A percentile compares a stretch with the other conserved stretches of the same genome.
These are phyloP conservation scores for Termitomyces sp. DNA, from an alignment of 768 basidiomycete genomes.

Conservation along the genomic window DNA sequence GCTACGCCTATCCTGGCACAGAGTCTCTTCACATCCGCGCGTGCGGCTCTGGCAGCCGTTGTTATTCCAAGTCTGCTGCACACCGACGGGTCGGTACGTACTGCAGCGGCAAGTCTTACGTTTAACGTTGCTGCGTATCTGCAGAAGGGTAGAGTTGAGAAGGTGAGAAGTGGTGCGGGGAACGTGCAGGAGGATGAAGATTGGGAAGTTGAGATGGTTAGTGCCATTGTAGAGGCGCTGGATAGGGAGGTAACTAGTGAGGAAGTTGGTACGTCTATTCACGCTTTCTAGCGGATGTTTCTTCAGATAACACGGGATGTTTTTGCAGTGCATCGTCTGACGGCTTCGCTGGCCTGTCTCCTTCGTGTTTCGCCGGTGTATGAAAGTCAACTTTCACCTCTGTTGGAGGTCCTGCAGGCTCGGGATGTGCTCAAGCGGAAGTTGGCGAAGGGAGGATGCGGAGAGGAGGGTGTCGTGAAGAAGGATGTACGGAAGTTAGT, in stretches of 20 bases:
- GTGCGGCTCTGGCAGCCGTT: slow-evolving; percentile 41
- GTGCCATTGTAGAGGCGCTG: slow-evolving; percentile 80
- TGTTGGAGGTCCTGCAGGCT: slow-evolving; percentile 73
- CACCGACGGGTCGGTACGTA: slow-evolving; percentile 62
- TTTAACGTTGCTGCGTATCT: slow-evolving; percentile 71
- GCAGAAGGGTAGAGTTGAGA: slow-evolving; percentile 57
- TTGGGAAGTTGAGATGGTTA: slow-evolving; percentile 83
- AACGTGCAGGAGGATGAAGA: slow-evolving; percentile 61
- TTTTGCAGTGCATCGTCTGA: slow-evolving; percentile 73
- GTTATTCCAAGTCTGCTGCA: slow-evolving; percentile 70
- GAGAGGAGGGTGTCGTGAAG: slow-evolving; percentile 51
- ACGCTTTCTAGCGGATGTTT: neutral
- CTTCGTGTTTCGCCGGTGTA: slow-evolving; percentile 73
- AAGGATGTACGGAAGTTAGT: slow-evolving; percentile 64
- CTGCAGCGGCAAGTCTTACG: slow-evolving; percentile 77
- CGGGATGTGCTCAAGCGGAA: slow-evolving; percentile 56
- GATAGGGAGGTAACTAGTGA: slow-evolving; percentile 67
- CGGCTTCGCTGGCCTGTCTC: slow-evolving; percentile 74
- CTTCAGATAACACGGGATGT: neutral
- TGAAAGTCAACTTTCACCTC: slow-evolving; percentile 43
- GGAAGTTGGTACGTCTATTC: slow-evolving; percentile 66
- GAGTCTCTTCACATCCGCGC: slow-evolving; percentile 28
- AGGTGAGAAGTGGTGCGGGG: slow-evolving; percentile 25
- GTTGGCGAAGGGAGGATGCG: slow-evolving; percentile 47
- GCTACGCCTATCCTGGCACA: slow-evolving; percentile 44